Evolutionary conservation across 2,329 filamentous ascomycete genomes (phyloP).

Genomic region (Fusarium sp.): DNA sequence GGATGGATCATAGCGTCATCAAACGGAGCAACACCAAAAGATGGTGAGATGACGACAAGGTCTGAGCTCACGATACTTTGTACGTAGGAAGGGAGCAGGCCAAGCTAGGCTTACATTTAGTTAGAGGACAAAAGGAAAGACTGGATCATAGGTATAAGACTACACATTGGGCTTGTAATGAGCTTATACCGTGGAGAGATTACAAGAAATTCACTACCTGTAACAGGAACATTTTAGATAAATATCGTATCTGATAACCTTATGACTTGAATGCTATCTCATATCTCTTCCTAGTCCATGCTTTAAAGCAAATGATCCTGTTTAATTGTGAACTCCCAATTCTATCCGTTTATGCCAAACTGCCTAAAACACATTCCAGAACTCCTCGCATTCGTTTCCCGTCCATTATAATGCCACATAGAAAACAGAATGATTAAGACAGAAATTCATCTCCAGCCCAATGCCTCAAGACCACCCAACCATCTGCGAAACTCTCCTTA

Average conservation of each 20-base stretch:
- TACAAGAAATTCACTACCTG: neutral
- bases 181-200: neutral
- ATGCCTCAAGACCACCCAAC: conserved; percentile 81
- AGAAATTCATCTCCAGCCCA: conserved; percentile 83
- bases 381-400: conserved; percentile 27
- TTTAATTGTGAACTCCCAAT: conserved; percentile 3
- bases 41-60: conserved; percentile 30
- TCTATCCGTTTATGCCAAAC: conserved; percentile 13
- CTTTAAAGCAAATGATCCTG: neutral
- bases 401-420: conserved; percentile 3
- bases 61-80: conserved; percentile 21
- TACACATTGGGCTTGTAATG: neutral
- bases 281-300: neutral
- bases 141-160: neutral
- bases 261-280: neutral
- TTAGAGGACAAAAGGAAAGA: neutral
- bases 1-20: conserved; percentile 37
- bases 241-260: neutral
- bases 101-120: neutral
- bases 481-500: conserved; percentile 78
- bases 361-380: neutral
- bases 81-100: neutral
- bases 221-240: neutral
- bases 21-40: conserved; percentile 23
- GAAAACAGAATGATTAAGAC: conserved; percentile 36